Evolutionary conservation across 306 rosid species (phyloP).

Genomic region (Prunus mongolica): DNA sequence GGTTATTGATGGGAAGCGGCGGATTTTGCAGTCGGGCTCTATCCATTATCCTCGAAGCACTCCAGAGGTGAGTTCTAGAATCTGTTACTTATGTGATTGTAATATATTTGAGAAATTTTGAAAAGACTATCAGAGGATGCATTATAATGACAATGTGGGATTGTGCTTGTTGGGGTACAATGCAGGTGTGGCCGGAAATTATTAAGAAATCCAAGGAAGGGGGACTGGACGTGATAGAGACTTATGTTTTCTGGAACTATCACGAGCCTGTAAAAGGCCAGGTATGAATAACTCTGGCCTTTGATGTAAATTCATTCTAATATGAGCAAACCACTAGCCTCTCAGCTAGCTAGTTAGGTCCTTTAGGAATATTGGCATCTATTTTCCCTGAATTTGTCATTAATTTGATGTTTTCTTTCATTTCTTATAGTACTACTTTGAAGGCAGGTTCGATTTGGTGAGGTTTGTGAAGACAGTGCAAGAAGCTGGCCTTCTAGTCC

Average conservation of each 20-base stretch:
- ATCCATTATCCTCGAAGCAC: constrained; percentile 29
- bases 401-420: background rate
- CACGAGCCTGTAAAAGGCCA: constrained; percentile 17
- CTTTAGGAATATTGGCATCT: background rate
- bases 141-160: background rate
- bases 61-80: constrained; percentile 14
- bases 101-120: background rate
- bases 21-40: constrained; percentile 23
- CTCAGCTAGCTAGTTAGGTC: background rate
- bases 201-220: constrained; percentile 15
- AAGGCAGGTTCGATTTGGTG: constrained; percentile 27
- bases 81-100: background rate
- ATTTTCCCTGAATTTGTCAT: background rate
- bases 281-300: background rate
- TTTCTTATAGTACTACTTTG: constrained; percentile 21
- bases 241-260: constrained; percentile 16
- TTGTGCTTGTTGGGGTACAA: constrained; percentile 4
- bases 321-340: background rate
- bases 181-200: constrained; percentile 20
- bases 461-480: constrained; percentile 25
- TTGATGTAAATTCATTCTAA: background rate
- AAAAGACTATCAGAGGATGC: background rate
- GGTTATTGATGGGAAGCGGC: constrained; percentile 27
- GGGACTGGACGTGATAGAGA: constrained; percentile 18
- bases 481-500: constrained; percentile 27